Percentiles rank a stretch among this genome's conserved stretches.
Conservation (phyloP, 176 grass and related monocot species). For the Themeda triandra region DNA sequence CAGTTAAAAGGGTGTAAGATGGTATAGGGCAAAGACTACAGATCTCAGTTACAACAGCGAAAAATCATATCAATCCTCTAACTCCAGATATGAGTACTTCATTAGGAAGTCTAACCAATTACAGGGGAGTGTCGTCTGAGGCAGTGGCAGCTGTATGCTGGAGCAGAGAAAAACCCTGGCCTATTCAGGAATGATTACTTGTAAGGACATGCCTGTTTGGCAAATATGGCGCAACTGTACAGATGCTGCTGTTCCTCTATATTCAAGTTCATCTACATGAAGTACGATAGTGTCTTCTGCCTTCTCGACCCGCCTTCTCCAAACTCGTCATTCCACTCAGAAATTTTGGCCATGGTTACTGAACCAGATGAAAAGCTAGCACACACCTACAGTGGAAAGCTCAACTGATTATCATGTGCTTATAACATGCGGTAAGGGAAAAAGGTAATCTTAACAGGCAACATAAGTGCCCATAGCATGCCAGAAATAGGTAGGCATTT, state of each 20-base stretch:
- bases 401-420: neutral
- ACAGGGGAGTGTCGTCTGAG: no score
- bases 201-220: neutral
- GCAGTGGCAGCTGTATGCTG: no score
- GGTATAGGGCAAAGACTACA: neutral
- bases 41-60: neutral
- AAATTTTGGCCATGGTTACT: conserved; percentile 44
- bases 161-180: no score
- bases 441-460: neutral
- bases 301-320: conserved; percentile 65
- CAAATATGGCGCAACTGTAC: conserved; percentile 25
- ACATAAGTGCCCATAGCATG: neutral
- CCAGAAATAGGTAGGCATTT: neutral
- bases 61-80: neutral
- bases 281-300: conserved; percentile 52
- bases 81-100: neutral
- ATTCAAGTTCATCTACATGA: conserved; percentile 49
- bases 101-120: conserved; percentile 16
- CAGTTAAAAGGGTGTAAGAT: neutral
- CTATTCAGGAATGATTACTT: neutral
- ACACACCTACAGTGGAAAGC: conserved; percentile 48
- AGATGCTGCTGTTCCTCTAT: neutral
- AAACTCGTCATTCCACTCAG: conserved; percentile 63
- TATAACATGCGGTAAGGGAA: conserved; percentile 1
- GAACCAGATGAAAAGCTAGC: conserved; percentile 66